Evolutionary conservation across 176 grass and related monocot species (phyloP).

Genomic region (Musa acuminata): DNA sequence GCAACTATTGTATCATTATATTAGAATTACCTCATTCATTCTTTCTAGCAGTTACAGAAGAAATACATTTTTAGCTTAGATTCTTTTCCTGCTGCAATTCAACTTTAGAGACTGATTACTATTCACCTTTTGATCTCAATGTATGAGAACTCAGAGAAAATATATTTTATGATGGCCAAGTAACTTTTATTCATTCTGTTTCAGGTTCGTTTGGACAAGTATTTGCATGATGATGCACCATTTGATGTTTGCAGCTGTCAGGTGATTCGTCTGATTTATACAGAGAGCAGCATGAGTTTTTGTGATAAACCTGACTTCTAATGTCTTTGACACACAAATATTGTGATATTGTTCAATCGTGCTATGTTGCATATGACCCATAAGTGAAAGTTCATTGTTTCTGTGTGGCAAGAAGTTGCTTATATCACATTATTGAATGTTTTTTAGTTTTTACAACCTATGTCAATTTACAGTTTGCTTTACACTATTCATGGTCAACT

Average conservation of each 20-base stretch:
- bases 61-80: background rate
- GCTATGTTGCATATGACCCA: background rate
- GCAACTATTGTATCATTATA: background rate
- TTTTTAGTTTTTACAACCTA: background rate
- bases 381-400: background rate
- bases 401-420: background rate
- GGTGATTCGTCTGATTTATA: slow-evolving; percentile 27
- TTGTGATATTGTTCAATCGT: background rate
- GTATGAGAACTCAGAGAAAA: background rate
- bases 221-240: slow-evolving; percentile 72
- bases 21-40: background rate
- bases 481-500: slow-evolving; percentile 90
- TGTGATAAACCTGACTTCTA: background rate
- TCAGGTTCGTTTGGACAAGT: slow-evolving; percentile 72
- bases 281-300: background rate
- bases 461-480: slow-evolving; percentile 46
- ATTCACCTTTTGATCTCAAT: background rate
- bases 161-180: background rate
- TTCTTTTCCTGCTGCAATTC: background rate
- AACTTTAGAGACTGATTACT: background rate
- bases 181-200: slow-evolving; percentile 6
- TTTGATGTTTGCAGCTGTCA: slow-evolving; percentile 95
- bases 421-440: background rate
- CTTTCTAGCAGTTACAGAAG: background rate
- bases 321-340: background rate